A percentile compares a stretch with the other conserved stretches of the same genome.
Conservation (phyloP, 2,329 filamentous ascomycete genomes). For the Dactylellina drechsleri region DNA sequence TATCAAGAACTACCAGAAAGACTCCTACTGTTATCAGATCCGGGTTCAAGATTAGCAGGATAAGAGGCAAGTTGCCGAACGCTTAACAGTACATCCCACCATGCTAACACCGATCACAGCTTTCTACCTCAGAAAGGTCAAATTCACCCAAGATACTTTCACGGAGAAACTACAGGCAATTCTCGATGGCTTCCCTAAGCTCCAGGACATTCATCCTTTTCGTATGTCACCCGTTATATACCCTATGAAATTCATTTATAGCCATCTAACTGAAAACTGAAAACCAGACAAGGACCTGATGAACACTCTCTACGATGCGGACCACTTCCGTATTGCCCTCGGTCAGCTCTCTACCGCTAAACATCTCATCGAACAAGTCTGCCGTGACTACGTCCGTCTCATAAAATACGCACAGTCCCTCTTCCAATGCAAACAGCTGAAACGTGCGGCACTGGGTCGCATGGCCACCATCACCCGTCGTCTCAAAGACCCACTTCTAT, state of each 20-base stretch:
- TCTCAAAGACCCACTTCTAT: slow-evolving; percentile 91
- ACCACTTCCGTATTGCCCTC: slow-evolving; percentile 96
- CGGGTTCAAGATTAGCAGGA: slow-evolving; percentile 95
- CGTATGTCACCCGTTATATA: slow-evolving; percentile 68
- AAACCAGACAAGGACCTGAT: slow-evolving; percentile 77
- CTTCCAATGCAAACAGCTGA: slow-evolving; percentile 99
- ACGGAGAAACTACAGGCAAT: slow-evolving; percentile 91
- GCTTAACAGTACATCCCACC: background rate
- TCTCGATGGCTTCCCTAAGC: slow-evolving; percentile 88
- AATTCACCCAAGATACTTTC: slow-evolving; percentile 97
- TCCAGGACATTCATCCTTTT: slow-evolving; percentile 96
- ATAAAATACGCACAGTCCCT: slow-evolving; percentile 96
- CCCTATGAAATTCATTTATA: slow-evolving; percentile 44
- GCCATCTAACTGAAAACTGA: slow-evolving; percentile 43
- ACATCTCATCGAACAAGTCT: slow-evolving; percentile 94
- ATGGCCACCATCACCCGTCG: slow-evolving; percentile 98
- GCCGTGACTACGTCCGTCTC: slow-evolving; percentile 93
- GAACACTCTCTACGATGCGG: slow-evolving; percentile 98
- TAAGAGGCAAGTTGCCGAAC: slow-evolving; percentile 67
- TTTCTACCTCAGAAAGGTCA: slow-evolving; percentile 98
- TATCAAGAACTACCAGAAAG: slow-evolving; percentile 90
- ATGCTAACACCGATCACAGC: slow-evolving; percentile 63
- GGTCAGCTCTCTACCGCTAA: slow-evolving; percentile 96
- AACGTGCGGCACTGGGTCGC: slow-evolving; percentile 91
- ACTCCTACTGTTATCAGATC: slow-evolving; percentile 94